Base-by-base conservation (phyloP, 352 stramenopile species). In the Chrysophaeum taylorii region DNA sequence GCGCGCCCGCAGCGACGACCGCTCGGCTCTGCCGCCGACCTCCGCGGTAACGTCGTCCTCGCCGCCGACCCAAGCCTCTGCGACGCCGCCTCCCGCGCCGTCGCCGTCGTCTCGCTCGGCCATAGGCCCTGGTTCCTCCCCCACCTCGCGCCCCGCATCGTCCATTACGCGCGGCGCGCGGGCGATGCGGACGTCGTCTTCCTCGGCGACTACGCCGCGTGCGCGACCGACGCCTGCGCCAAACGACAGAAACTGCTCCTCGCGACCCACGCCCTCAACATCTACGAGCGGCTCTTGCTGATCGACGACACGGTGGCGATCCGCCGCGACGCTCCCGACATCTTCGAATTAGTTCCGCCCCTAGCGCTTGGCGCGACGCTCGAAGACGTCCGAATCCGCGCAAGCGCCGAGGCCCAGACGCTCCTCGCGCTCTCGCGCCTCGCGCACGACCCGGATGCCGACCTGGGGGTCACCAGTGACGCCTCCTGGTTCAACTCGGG, bases 231-330 rank as follows among this genome's bases (percentile, higher is more conserved):
- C 23, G 45, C 21, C 45, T 54, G 45, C 45, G 45, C 45, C 18
- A 54, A 54, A 25, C 45, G 45, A 25, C 45, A 29, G 18, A 54
- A 54, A 25, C 45, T 54, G 18, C 18, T 27, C 45, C 7, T 23
- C 7, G 9, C 39, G 5, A 25, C 27, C 5, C 15, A 52, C 62
- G 29, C 35, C 9, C 62, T 69, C 9, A 15, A 7, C 25, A 2
- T 52, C 25, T 69, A 54, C 4, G 5, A 2, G 7, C 29, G 62
- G 7, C 31, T 69, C 25, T n/a, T 69, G n/a, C 31, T 69, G 9
- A 5, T 69, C 25, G 62, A 69, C 62, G 62, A 69, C 62, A 69
- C 62, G 29, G 62, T 69, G 4, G n/a, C 23, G 4, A 27, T 69
- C 4, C 29, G 62, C 4, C 15, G 4, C 25, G 62, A 69, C 31